phyloP scores from a whole-genome alignment of 495 filamentous ascomycete species.

The Lasiosphaeria miniovina region DNA sequence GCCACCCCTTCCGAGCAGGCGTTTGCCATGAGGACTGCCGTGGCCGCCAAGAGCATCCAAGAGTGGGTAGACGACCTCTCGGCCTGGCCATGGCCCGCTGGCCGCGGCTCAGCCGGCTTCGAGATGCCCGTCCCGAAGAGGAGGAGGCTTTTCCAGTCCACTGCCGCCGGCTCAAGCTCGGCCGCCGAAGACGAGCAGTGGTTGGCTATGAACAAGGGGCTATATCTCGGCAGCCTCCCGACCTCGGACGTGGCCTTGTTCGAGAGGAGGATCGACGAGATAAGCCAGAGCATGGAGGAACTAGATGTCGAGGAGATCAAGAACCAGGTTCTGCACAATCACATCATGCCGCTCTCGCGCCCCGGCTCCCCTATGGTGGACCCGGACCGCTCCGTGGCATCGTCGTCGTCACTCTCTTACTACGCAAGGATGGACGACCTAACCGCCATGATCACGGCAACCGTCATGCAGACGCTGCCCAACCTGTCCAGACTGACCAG shows the following conservation, averaged over 20 bases:
- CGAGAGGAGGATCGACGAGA: conserved; percentile 72
- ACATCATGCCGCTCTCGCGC: conserved; percentile 57
- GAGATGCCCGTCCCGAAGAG: conserved; percentile 47
- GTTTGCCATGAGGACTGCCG: conserved; percentile 69
- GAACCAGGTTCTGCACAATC: conserved; percentile 76
- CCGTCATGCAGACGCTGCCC: conserved; percentile 80
- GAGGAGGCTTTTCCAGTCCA: conserved; percentile 26
- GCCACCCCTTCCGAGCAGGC: conserved; percentile 65
- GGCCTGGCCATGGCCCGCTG: conserved; percentile 69
- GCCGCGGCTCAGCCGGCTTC: conserved; percentile 53
- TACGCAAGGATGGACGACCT: conserved; percentile 70
- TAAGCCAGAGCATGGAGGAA: conserved; percentile 70
- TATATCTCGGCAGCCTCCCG: conserved; percentile 69
- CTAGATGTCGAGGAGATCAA: conserved; percentile 90
- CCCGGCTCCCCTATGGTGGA: conserved; percentile 51
- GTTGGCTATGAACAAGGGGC: conserved; percentile 21
- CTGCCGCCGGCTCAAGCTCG: too few species aligned
- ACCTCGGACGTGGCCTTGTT: conserved; percentile 59
- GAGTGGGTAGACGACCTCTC: conserved; percentile 76
- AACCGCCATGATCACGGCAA: conserved; percentile 84
- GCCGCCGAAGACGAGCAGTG: background rate
- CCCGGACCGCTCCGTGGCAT: conserved; percentile 33
- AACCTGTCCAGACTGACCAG: conserved; percentile 68
- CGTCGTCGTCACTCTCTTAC: conserved; percentile 48
- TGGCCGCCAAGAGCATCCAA: conserved; percentile 69